Base-by-base conservation (phyloP, 2,329 filamentous ascomycete genomes). In the Colletotrichum tofieldiae region DNA sequence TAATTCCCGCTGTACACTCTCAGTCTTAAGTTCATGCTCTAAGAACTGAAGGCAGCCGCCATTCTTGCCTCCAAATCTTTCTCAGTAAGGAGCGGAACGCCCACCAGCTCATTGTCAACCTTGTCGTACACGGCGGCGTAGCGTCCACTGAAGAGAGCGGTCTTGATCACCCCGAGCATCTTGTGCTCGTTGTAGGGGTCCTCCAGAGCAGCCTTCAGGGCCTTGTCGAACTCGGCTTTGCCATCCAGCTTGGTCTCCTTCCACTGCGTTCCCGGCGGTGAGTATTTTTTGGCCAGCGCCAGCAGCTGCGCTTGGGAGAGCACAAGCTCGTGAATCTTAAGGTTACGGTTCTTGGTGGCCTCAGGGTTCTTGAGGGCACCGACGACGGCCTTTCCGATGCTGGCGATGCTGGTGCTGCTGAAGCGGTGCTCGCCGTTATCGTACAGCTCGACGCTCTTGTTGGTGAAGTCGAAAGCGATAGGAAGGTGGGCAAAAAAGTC, bases 261-360 rank as follows among this genome's bases (percentile, higher is more conserved):
- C 69, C 69, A 71, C 37, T 68, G 49, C 18, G 69, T 58, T 11
- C 65, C 65, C 2, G 68, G 64, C 5, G 64, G 68, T 5, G 68
- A 71, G 41, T 49, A 56, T 67, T 78, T 78, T 67, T 77, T 76
- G 1, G 75, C 75, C 12, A 75, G 64, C 29, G 71, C 80, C 3
- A 90, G 75, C 1, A 92, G 78, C 62, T 89, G 81, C 3, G 85
- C 85, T 78, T 90, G 87, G 0, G 84, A 86, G 0, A 85, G 83
- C 20, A 82, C 81, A 64, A 87, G 85, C 12, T 84, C 87, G 16
- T 86, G 84, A 14, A 91, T 76, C 71, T 85, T 87, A 45, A 92
- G 79, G 73, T 86, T 85, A 54, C 86, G 82, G 77, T 92, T 91
- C 73, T 81, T 84, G 0, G 87, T 90, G 45, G 83, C 79, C 2